Evolutionary conservation across 176 grass and related monocot species (phyloP), one percentile per base, ranked within the genome.

Genomic region (Lolium rigidum): DNA sequence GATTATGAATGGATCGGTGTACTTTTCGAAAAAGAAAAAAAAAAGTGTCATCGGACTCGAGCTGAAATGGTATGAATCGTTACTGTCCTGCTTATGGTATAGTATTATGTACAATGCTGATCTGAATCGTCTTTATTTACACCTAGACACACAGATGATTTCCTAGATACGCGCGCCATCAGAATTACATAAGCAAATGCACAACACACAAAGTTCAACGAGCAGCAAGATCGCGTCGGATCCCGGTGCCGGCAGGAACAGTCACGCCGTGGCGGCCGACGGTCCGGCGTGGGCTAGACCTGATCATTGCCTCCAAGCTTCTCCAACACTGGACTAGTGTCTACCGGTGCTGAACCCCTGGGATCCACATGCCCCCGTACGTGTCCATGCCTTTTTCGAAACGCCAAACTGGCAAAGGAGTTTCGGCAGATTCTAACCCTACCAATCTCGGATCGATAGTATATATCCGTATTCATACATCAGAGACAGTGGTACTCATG

Each of bases 201-300:
- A 15, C 16, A 16, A 74, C 20, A 11, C 6, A 18, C 1, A 10
- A 49, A 63, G 41, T 64, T 74, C 61, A 77, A 51, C 38, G 43
- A 65, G 72, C 61, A 69, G 49, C 58, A 75, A 84, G 67, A 70
- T 70, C 18, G 80, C 73, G n/a, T 60, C 12, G 39, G 78, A 77
- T 17, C 70, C 77, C 48, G 60, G 20, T 35, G 46, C 54, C 28
- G 84, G 56, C 74, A 83, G 80, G 25, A 67, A 59, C 59, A 76
- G 76, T 84, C 60, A 87, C 51, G 50, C 49, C 59, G 7, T 80
- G 69, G 85, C 89, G 89, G 85, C 84, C 58, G 76, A 69, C 76
- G 85, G 89, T 87, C 89, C 69, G 85, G 89, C 89, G 85, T 91
- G 89, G 81, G 81, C 81, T 91, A 82, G 69, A 80, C 89, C 89